A percentile compares a stretch with the other conserved stretches of the same genome.
phyloP scores from a whole-genome alignment of 1,284 basidiomycete genomes.

The Trametes versicolor region DNA sequence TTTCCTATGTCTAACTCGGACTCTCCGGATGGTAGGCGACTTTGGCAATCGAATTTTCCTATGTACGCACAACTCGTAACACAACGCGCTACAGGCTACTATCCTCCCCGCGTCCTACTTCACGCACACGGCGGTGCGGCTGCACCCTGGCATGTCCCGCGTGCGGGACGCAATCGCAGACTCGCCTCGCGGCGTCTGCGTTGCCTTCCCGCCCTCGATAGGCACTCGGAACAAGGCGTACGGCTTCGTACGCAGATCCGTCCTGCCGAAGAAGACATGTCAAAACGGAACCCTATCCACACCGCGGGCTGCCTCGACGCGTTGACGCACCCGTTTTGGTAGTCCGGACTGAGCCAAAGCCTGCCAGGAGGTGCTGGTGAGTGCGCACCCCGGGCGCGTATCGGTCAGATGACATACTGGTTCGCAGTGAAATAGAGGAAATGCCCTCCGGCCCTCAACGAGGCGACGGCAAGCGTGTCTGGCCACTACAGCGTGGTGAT shows the following conservation, averaged over 20 bases:
- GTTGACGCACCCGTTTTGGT: constrained; percentile 33
- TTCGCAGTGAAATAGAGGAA: constrained; percentile 36
- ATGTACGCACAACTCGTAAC: background rate
- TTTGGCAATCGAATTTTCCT: background rate
- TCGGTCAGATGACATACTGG: constrained; percentile 28
- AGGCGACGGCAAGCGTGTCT: constrained; percentile 33
- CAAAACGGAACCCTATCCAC: background rate
- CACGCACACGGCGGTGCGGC: background rate
- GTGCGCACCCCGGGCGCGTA: constrained; percentile 6
- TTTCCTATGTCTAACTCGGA: background rate
- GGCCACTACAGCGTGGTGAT: constrained; percentile 26
- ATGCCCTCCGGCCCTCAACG: constrained; percentile 25
- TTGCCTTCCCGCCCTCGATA: constrained; percentile 16
- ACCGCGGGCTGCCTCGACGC: too few relatives aligned
- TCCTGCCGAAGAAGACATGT: background rate
- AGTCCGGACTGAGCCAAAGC: constrained; percentile 34
- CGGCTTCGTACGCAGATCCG: constrained; percentile 24
- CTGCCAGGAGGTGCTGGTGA: constrained; percentile 13
- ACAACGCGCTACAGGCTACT: background rate
- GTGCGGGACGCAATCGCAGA: background rate
- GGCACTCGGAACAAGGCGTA: constrained; percentile 22
- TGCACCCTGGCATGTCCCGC: background rate
- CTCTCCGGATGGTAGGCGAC: background rate
- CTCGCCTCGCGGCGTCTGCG: constrained; percentile 1
- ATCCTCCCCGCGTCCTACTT: background rate